Evolutionary conservation across 179 eudicot species (phyloP), one percentile per base, ranked within the genome.

Genomic region (Beta corolliflora): DNA sequence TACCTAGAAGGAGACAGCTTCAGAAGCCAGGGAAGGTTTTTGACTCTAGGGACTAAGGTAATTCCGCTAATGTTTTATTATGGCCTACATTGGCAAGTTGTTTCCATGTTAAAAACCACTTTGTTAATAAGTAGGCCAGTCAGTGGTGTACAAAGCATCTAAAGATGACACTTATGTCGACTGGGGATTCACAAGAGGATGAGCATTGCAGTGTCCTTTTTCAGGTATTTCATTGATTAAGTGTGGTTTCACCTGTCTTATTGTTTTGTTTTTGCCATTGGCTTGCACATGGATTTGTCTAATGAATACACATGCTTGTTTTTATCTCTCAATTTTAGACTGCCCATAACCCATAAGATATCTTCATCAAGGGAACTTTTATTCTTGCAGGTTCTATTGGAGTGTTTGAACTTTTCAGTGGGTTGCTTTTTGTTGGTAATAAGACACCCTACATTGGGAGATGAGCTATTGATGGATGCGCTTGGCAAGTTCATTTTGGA

Each of bases 91-190:
- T 13, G 11, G 75, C 5, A 6, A 52, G 66, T 65, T 67, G 52
- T 36, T 71, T 48, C 54, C 48, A 68, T 13, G 25, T 23, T 58
- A 18, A 66, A 23, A 70, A 15, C n/a, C 36, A 14, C 18, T 58
- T 64, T 69, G 54, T 75, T 83, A 29, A 77, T 75, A 63, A 44
- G 64, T 80, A 96, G 98, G 99, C 99, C 80, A 88, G 90, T 77
- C 71, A 83, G 66, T 96, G 99, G 99, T 91, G 97, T 84, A 84
- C 85, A 50, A 96, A 94, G 88, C 99, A 96, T 88, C 88, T 96
- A 54, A 89, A 90, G 87, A 93, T 96, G 98, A 93, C 97, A 71
- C 91, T 96, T 53, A 87, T 91, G 91, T 90, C 94, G 25, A 86
- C 85, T 63, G 95, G 85, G 53, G 97, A 92, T 52, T 92, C 98